phyloP scores from a whole-genome alignment of 2,329 filamentous ascomycete species.

The Cordyceps militaris region DNA sequence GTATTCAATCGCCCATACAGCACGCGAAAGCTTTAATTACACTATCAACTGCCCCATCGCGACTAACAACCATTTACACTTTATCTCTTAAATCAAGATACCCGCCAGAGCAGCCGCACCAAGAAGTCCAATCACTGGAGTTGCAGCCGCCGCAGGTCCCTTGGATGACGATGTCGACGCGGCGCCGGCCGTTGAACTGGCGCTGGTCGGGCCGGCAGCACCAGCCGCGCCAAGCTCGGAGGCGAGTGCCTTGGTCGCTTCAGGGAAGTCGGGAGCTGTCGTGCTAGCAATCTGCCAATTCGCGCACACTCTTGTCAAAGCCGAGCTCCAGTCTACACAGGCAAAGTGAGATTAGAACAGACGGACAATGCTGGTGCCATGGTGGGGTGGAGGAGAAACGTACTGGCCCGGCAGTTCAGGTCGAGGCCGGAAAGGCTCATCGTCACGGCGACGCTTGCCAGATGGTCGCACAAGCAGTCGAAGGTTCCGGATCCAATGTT shows the following conservation, averaged over 20 bases:
- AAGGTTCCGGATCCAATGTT: conserved; percentile 1
- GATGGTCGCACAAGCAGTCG: conserved; percentile 10
- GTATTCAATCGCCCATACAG: not conserved
- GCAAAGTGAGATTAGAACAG: not conserved
- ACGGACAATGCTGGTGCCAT: not conserved
- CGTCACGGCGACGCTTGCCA: conserved; percentile 1
- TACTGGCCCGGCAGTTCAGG: conserved; percentile 9
- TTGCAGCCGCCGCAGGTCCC: conserved; percentile 7
- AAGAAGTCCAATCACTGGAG: conserved; percentile 6
- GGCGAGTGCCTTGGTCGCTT: conserved; percentile 10
- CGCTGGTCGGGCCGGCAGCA: not conserved
- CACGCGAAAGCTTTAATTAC: not conserved
- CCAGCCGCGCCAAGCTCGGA: conserved; percentile 7
- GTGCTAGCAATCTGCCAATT: conserved; percentile 5
- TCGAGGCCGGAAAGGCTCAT: not conserved
- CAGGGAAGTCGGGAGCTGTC: not conserved
- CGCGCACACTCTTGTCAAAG: not conserved
- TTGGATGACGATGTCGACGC: conserved; percentile 5
- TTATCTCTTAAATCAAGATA: not conserved
- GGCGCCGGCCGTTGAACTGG: conserved; percentile 2
- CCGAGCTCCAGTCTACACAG: not conserved
- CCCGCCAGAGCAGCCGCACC: conserved; percentile 9
- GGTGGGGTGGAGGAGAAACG: not conserved
- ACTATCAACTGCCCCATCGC: too few relatives aligned
- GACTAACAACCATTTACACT: too few relatives aligned